These are phyloP conservation scores for Cardamine resedifolia DNA, from an alignment of 345 rosid genomes.

Conservation along the genomic window DNA sequence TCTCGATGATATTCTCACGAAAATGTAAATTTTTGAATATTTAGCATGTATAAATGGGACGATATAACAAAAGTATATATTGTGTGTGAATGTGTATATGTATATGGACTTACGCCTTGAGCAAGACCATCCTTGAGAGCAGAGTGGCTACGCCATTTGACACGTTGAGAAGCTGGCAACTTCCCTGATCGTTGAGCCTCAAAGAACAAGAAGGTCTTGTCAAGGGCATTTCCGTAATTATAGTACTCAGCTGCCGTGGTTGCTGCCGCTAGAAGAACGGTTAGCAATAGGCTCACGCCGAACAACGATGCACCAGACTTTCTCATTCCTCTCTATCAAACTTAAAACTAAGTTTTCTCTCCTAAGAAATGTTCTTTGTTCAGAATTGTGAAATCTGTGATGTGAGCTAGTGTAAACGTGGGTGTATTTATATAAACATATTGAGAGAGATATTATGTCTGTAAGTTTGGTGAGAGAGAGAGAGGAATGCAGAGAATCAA, in stretches of 20 bases:
- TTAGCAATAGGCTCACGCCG: slow-evolving; percentile 33
- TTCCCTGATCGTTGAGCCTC: slow-evolving; percentile 74
- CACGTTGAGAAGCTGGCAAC: slow-evolving; percentile 47
- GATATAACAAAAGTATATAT: neutral
- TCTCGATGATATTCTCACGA: neutral
- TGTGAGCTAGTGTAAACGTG: neutral
- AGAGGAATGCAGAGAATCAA: slow-evolving; percentile 17
- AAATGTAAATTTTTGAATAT: neutral
- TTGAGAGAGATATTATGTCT: slow-evolving; percentile 5
- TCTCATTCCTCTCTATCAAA: slow-evolving; percentile 25
- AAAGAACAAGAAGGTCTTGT: slow-evolving; percentile 61
- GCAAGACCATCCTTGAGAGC: slow-evolving; percentile 59
- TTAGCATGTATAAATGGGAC: neutral
- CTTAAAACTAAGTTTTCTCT: neutral
- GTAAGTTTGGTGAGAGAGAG: slow-evolving; percentile 27
- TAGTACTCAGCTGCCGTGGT: slow-evolving; percentile 28
- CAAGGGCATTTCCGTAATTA: slow-evolving; percentile 56
- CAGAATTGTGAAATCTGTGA: neutral
- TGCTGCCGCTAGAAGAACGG: slow-evolving; percentile 24
- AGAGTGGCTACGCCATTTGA: slow-evolving; percentile 65
- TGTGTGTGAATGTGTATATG: neutral
- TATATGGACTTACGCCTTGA: slow-evolving; percentile 50
- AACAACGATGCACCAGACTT: slow-evolving; percentile 25
- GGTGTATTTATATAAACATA: slow-evolving; percentile 21
- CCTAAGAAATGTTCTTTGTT: neutral